Evolutionary conservation across 805 yeast genomes (phyloP).

Genomic region (Teunomyces barrocoloradensis): DNA sequence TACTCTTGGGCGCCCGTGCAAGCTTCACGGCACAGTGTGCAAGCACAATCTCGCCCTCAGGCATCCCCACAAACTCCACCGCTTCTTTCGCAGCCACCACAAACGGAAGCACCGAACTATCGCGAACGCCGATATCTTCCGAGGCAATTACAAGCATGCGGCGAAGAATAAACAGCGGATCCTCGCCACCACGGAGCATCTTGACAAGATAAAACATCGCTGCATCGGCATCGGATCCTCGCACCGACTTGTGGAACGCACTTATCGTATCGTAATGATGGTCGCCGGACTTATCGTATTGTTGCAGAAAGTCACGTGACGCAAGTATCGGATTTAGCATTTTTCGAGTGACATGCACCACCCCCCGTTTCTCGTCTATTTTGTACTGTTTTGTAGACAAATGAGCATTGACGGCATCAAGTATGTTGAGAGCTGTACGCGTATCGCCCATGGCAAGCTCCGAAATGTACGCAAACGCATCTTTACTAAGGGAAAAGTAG

Average conservation of each 20-base stretch:
- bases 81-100: conserved; percentile 85
- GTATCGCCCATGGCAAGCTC: conserved; percentile 86
- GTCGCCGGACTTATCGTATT: conserved; percentile 87
- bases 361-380: conserved; percentile 22
- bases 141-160: conserved; percentile 93
- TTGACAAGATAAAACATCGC: conserved; percentile 81
- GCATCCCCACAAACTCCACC: conserved; percentile 86
- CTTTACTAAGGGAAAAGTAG: conserved; percentile 51
- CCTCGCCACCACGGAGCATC: conserved; percentile 93
- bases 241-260: conserved; percentile 88
- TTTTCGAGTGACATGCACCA: conserved; percentile 38
- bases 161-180: conserved; percentile 83
- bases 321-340: conserved; percentile 40
- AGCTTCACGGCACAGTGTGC: conserved; percentile 94
- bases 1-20: conserved; percentile 82
- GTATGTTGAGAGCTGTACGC: conserved; percentile 71
- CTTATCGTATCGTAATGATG: conserved; percentile 93
- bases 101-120: conserved; percentile 80
- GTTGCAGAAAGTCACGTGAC: conserved; percentile 46
- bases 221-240: conserved; percentile 91
- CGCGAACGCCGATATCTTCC: conserved; percentile 88
- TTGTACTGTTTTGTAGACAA: conserved; percentile 31
- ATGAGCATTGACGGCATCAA: conserved; percentile 70
- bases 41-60: conserved; percentile 84
- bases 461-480: conserved; percentile 64